Evolutionary conservation across 1,284 basidiomycete genomes (phyloP), one percentile per base, ranked within the genome.

Genomic region (Melampsora larici-populina): DNA sequence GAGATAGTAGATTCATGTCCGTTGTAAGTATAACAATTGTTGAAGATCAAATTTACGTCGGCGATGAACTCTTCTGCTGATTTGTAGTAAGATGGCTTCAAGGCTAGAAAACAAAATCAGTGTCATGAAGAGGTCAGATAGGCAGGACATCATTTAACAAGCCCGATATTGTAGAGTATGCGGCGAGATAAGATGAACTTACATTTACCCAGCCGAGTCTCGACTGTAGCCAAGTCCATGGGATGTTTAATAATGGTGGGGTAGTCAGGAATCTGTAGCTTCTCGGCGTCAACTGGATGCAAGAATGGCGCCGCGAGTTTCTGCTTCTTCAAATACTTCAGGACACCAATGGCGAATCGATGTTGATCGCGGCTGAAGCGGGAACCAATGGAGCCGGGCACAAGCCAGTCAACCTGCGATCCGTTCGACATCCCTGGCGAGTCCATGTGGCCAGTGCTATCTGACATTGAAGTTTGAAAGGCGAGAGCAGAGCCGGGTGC

Each of bases 211-310:
- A 97, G 87, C 85, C 97, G 97, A 81, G 89, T 89, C 85, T 98
- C 96, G 79, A 98, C 89, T 29, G 95, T 97, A n/a, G 89, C 88
- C 69, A 99, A 88, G 84, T 99, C 97, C 93, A 97, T 97, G 0
- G 97, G 97, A 46, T 88, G 88, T 82, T 90, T 91, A 85, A 99
- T 90, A 82, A 98, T 89, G 75, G 87, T 88, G 64, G 88, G 88
- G 82, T 99, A 99, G 83, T 96, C 93, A 17, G 94, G 97, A 79
- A 99, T 92, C 81, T 90, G 90, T 80, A 97, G 88, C 0, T 89
- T 90, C 80, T 96, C 88, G n/a, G 90, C 88, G 83, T 99, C 95
- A 78, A 99, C 97, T 24, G 97, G 95, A 73, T 87, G 87, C 72
- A 92, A 85, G 86, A 99, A 99, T 0, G 93, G 90, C 8, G 83